Percentiles rank a stretch among this genome's conserved stretches.
phyloP scores from a whole-genome alignment of 208 protist species.

The Porcisia hertigi region DNA sequence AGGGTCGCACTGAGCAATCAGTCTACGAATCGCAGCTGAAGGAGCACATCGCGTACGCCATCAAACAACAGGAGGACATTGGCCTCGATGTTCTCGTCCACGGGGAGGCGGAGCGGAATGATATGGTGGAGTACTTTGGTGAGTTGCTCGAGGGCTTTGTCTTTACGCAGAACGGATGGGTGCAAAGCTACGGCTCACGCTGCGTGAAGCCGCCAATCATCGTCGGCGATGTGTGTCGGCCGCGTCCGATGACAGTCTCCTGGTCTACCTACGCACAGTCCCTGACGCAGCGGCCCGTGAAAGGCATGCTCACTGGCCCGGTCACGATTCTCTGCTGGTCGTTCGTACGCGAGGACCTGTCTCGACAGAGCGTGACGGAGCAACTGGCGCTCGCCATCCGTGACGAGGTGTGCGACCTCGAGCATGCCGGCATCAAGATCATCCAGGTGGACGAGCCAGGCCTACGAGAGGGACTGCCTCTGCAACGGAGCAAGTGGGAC shows the following conservation, averaged over 20 bases:
- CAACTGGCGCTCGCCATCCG: slow-evolving; percentile 87
- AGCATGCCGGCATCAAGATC: slow-evolving; percentile 59
- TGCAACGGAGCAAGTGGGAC: slow-evolving; percentile 60
- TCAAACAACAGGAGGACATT: slow-evolving; percentile 81
- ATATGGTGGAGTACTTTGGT: slow-evolving; percentile 94
- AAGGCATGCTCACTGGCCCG: slow-evolving; percentile 93
- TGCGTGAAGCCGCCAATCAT: slow-evolving; percentile 91
- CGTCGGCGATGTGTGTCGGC: slow-evolving; percentile 72
- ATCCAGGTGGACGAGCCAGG: slow-evolving; percentile 93
- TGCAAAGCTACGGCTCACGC: slow-evolving; percentile 81
- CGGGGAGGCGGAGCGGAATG: slow-evolving; percentile 88
- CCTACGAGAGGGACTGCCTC: slow-evolving; percentile 84
- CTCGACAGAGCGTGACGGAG: slow-evolving; percentile 45
- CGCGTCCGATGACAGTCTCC: slow-evolving; percentile 77
- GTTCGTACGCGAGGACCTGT: slow-evolving; percentile 80
- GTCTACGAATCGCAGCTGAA: slow-evolving; percentile 74
- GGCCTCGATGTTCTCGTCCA: slow-evolving; percentile 90
- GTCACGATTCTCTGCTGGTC: slow-evolving; percentile 92
- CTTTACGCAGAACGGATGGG: slow-evolving; percentile 88
- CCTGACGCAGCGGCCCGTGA: slow-evolving; percentile 68
- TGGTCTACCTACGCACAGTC: slow-evolving; percentile 78
- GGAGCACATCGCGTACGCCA: slow-evolving; percentile 74
- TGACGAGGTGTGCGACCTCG: slow-evolving; percentile 87
- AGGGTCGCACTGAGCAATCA: slow-evolving; percentile 42
- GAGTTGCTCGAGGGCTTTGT: slow-evolving; percentile 81